A percentile compares a stretch with the other conserved stretches of the same genome.
These are phyloP conservation scores for Aspergillus japonicus DNA, from an alignment of 2,329 filamentous ascomycete species.

Conservation along the genomic window DNA sequence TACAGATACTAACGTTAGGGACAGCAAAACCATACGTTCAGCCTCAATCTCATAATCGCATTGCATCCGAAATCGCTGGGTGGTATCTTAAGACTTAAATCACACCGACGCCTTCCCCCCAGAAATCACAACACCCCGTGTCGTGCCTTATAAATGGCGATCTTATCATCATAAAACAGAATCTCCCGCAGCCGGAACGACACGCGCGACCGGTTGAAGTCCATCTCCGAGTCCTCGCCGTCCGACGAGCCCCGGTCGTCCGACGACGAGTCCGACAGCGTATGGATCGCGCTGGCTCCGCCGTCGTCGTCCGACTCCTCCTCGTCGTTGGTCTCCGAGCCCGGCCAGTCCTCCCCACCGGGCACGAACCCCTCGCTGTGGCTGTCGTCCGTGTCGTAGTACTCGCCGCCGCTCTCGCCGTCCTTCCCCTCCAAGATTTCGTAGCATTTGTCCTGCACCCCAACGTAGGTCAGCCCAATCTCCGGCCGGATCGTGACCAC, in stretches of 20 bases:
- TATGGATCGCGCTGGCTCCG: constrained; percentile 26
- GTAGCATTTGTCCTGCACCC: constrained; percentile 74
- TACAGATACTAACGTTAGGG: too few species aligned
- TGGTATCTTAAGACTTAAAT: neutral
- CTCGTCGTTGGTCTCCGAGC: constrained; percentile 42
- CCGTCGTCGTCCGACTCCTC: constrained; percentile 47
- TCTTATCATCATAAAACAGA: constrained; percentile 79
- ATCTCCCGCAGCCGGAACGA: constrained; percentile 71
- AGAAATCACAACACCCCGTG: constrained; percentile 51
- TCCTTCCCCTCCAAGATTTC: constrained; percentile 66
- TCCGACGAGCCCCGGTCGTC: constrained; percentile 31
- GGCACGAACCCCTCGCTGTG: constrained; percentile 52
- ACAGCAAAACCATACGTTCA: too few species aligned
- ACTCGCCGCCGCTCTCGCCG: constrained; percentile 37
- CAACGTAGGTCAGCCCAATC: constrained; percentile 74
- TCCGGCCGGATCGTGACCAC: constrained; percentile 74
- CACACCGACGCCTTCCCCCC: neutral
- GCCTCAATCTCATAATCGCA: too few species aligned
- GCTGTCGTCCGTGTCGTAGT: constrained; percentile 43
- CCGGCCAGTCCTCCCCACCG: constrained; percentile 42
- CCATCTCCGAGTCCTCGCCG: constrained; percentile 47
- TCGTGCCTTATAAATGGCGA: constrained; percentile 75
- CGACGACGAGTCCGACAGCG: constrained; percentile 23
- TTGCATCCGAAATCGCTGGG: neutral
- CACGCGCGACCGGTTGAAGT: constrained; percentile 35